These are phyloP conservation scores for Nitzschia sp. DNA, from an alignment of 108 stramenopile species.

Conservation along the genomic window DNA sequence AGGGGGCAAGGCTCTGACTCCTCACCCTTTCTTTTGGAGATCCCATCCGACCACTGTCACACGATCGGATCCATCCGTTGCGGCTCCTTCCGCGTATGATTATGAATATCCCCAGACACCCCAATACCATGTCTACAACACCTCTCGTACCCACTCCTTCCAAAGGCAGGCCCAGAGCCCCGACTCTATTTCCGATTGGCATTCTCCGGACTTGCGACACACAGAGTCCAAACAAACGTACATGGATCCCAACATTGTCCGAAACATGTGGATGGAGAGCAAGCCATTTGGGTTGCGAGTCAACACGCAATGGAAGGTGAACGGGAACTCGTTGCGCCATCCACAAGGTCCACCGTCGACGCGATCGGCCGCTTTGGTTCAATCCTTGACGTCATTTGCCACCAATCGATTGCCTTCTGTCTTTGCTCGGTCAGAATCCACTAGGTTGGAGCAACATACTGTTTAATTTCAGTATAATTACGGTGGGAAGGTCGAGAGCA, in stretches of 20 bases:
- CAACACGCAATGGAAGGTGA: not conserved
- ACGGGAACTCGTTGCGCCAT: not conserved
- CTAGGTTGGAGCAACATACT: not conserved
- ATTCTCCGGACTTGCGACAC: too few relatives aligned
- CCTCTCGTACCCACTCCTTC: too few relatives aligned
- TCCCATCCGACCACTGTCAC: constrained; percentile 7
- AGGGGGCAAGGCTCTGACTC: constrained; percentile 1
- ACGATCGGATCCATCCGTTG: not conserved
- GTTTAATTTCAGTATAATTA: too few relatives aligned
- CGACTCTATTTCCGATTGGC: too few relatives aligned
- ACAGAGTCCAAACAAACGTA: constrained; percentile 1
- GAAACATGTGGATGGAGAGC: constrained; percentile 12
- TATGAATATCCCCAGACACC: too few relatives aligned
- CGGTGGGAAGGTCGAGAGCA: too few relatives aligned
- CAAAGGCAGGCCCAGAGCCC: too few relatives aligned
- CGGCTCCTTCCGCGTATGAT: too few relatives aligned
- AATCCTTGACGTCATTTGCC: constrained; percentile 11
- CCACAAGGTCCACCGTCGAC: not conserved
- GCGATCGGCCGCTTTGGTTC: not conserved
- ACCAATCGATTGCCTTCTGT: constrained; percentile 4
- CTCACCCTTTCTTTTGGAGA: constrained; percentile 24
- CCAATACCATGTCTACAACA: too few relatives aligned
- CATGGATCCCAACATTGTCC: not conserved
- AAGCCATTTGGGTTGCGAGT: not conserved
- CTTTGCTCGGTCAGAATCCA: constrained; percentile 1